Percentiles rank a stretch among this genome's conserved stretches.
Evolutionary conservation across 495 filamentous ascomycete genomes (phyloP).

Genomic region (Xylaria longipes): DNA sequence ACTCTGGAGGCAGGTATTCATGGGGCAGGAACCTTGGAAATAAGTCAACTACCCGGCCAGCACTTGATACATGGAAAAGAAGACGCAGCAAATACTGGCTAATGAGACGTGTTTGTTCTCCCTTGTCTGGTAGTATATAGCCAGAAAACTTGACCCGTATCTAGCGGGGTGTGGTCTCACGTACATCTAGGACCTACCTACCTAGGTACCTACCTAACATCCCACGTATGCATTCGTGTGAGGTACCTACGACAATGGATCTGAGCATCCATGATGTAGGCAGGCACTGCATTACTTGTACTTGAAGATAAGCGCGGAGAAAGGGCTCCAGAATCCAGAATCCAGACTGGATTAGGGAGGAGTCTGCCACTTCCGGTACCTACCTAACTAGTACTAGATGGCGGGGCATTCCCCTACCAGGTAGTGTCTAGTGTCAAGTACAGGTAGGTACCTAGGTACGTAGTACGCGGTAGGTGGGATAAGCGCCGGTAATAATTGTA

Average conservation of each 20-base stretch:
- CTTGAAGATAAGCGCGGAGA: background rate
- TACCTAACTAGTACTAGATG: background rate
- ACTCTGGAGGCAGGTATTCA: background rate
- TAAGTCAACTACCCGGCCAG: background rate
- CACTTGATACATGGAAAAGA: background rate
- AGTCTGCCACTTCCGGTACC: background rate
- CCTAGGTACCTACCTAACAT: background rate
- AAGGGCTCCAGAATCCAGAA: background rate
- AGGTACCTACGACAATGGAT: background rate
- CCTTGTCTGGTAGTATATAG: background rate
- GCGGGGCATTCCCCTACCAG: slow-evolving; percentile 4
- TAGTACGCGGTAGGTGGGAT: background rate
- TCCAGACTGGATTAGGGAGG: background rate
- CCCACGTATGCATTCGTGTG: background rate
- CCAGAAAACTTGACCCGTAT: slow-evolving; percentile 7
- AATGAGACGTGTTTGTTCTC: slow-evolving; percentile 8
- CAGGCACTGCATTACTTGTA: background rate
- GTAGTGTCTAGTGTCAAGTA: background rate
- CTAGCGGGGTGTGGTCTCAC: slow-evolving; percentile 9
- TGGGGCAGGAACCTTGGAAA: background rate
- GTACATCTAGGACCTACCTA: background rate
- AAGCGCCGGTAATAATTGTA: background rate
- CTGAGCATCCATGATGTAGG: too few relatives aligned
- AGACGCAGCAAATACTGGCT: background rate
- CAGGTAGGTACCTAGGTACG: background rate